These are phyloP conservation scores for Voacanga thouarsii DNA, from an alignment of 257 asterid genomes.

Conservation along the genomic window DNA sequence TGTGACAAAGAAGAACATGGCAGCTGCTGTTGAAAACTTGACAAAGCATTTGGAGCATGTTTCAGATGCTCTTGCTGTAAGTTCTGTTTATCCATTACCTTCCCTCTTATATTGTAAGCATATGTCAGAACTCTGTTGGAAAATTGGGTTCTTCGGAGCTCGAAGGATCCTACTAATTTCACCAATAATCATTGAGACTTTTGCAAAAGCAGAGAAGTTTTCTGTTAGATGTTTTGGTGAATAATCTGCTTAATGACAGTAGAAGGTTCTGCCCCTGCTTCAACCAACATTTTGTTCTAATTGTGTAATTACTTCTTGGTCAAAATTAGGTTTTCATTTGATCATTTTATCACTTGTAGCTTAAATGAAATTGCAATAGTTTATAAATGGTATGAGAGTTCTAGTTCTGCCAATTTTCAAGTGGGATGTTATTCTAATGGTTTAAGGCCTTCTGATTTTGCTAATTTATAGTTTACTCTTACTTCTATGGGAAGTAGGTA, in stretches of 20 bases:
- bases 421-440: too few species aligned
- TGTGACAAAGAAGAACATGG: slow-evolving; percentile 78
- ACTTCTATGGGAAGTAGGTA: too few species aligned
- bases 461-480: too few species aligned
- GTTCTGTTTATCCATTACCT: slow-evolving; percentile 10
- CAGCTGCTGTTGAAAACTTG: slow-evolving; percentile 79
- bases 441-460: too few species aligned
- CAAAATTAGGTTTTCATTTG: too few species aligned
- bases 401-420: too few species aligned
- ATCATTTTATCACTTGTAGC: too few species aligned
- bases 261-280: neutral
- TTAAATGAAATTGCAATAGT: too few species aligned
- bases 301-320: neutral
- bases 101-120: neutral
- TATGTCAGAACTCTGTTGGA: neutral
- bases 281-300: neutral
- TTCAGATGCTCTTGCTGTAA: slow-evolving; percentile 82
- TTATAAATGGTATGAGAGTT: too few species aligned
- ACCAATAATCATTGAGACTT: neutral
- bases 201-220: neutral
- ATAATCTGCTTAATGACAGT: neutral
- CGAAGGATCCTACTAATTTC: neutral
- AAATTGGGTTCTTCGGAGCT: neutral
- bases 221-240: neutral
- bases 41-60: slow-evolving; percentile 83